These are phyloP conservation scores for Pulveroboletus ravenelii DNA, from an alignment of 768 basidiomycete genomes.

Conservation along the genomic window DNA sequence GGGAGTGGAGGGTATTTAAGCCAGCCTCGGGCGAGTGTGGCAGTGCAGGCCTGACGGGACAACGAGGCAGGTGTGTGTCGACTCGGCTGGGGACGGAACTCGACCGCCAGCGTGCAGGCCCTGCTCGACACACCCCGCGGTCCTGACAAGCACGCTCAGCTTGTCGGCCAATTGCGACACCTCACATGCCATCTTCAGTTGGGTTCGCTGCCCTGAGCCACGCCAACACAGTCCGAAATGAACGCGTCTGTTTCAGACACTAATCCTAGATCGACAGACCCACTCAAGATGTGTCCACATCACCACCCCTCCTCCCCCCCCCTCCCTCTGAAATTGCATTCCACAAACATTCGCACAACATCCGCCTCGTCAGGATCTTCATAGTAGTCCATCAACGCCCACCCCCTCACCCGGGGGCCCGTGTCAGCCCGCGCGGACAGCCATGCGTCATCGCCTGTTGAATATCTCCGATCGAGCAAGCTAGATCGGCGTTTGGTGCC, in stretches of 20 bases:
- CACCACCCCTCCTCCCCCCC: too few species aligned
- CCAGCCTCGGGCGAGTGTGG: slow-evolving; percentile 1
- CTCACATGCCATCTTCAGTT: too few species aligned
- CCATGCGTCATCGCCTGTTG: background rate
- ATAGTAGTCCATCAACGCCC: slow-evolving; percentile 75
- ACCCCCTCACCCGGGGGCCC: slow-evolving; percentile 56
- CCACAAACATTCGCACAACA: slow-evolving; percentile 63
- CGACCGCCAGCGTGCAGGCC: too few species aligned
- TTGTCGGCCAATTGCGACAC: too few species aligned
- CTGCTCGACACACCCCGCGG: too few species aligned
- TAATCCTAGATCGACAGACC: too few species aligned
- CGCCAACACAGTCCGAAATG: too few species aligned
- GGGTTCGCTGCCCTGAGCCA: too few species aligned
- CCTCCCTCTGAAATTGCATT: slow-evolving; percentile 73
- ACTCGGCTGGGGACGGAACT: background rate
- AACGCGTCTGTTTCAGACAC: too few species aligned
- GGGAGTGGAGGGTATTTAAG: slow-evolving; percentile 23
- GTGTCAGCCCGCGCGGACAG: background rate
- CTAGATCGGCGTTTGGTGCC: background rate
- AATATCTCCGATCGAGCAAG: background rate
- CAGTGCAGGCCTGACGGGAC: slow-evolving; percentile 8
- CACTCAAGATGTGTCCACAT: background rate
- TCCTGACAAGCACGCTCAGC: too few species aligned
- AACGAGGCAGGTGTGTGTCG: slow-evolving; percentile 18
- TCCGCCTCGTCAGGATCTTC: slow-evolving; percentile 48